A percentile compares a stretch with the other conserved stretches of the same genome.
These are phyloP conservation scores for Chlorella ohadii DNA, from an alignment of 139 green algal species.

Conservation along the genomic window DNA sequence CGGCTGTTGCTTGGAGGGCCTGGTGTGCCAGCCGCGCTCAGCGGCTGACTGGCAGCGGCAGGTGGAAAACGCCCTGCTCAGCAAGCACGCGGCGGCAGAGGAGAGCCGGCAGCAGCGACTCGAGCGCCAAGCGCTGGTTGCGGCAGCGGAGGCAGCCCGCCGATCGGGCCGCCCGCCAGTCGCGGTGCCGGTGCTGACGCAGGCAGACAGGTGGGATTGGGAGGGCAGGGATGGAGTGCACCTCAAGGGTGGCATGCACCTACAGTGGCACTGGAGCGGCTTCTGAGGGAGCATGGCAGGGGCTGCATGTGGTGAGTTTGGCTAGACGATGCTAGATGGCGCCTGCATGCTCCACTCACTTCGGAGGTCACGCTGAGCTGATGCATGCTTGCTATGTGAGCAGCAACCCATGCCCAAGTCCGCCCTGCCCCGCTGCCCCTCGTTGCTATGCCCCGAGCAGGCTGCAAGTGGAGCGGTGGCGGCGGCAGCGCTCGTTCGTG, in stretches of 20 bases:
- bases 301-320: too few species aligned
- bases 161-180: too few species aligned
- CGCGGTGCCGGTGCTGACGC: not conserved
- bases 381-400: too few species aligned
- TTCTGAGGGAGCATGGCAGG: too few species aligned
- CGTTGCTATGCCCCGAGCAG: not conserved
- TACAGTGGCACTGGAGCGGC: too few species aligned
- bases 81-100: not conserved
- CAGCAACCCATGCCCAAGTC: too few species aligned
- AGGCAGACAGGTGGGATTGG: not conserved
- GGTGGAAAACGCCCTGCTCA: not conserved
- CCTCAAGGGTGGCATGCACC: too few species aligned
- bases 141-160: not conserved
- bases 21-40: not conserved
- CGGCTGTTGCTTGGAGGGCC: not conserved
- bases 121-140: not conserved
- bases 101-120: conserved; percentile 13
- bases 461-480: conserved; percentile 19
- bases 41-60: conserved; percentile 5
- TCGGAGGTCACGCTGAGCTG: too few species aligned
- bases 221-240: too few species aligned
- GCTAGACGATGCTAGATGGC: too few species aligned
- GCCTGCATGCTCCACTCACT: too few species aligned
- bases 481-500: conserved; percentile 20
- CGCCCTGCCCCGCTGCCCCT: not conserved